phyloP scores from a whole-genome alignment of 2,329 filamentous ascomycete genomes.

The Arthrobotrys megalospora region DNA sequence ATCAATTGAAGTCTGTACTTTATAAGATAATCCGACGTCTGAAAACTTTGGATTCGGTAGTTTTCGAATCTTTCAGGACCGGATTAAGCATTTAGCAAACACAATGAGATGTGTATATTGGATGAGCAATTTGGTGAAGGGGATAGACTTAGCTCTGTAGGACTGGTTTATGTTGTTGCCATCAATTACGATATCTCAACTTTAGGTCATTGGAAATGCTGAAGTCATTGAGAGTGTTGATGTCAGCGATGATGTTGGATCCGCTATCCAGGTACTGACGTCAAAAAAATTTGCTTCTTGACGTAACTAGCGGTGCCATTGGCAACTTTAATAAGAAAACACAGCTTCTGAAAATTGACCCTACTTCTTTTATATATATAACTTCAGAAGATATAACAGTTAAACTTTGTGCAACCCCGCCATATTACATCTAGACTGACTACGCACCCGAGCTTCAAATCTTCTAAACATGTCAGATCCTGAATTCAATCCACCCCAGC shows the following conservation, averaged over 20 bases:
- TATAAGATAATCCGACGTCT: too few species aligned
- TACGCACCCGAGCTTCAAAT: neutral
- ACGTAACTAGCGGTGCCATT: neutral
- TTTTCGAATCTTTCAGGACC: too few species aligned
- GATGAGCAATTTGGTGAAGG: too few species aligned
- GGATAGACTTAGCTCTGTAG: too few species aligned
- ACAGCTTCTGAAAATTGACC: neutral
- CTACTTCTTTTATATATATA: neutral
- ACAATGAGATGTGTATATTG: too few species aligned
- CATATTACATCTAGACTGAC: slow-evolving; percentile 1
- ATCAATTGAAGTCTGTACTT: too few species aligned
- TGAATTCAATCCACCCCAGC: slow-evolving; percentile 20
- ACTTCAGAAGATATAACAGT: slow-evolving; percentile 4
- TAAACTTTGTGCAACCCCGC: neutral
- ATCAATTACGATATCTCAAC: too few species aligned
- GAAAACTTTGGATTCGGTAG: too few species aligned
- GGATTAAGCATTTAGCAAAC: too few species aligned
- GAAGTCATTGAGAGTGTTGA: slow-evolving; percentile 1
- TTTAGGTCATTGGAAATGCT: neutral
- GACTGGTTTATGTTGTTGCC: too few species aligned
- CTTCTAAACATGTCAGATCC: slow-evolving; percentile 17
- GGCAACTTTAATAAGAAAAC: neutral
- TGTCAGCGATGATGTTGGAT: slow-evolving; percentile 6
- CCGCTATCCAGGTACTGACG: slow-evolving; percentile 1
- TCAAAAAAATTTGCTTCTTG: slow-evolving; percentile 1